Percentiles rank a stretch among this genome's conserved stretches.
Conservation (phyloP, 2,329 filamentous ascomycete species). For the Ophiosphaerella narmari region DNA sequence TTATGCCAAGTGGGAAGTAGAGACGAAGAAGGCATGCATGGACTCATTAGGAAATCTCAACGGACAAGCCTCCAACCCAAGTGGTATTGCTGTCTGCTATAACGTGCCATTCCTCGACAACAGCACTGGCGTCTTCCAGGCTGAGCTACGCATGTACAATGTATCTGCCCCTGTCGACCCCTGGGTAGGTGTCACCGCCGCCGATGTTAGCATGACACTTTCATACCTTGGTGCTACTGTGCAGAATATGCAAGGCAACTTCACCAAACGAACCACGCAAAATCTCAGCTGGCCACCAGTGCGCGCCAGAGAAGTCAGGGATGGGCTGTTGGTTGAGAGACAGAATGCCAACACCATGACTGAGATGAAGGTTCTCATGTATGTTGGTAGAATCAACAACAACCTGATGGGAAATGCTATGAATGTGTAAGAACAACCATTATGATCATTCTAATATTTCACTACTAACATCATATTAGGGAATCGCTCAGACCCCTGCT, state of each 20-base stretch:
- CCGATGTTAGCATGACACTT: constrained; percentile 49
- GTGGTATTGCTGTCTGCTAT: constrained; percentile 80
- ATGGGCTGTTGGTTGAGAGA: constrained; percentile 35
- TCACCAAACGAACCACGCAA: constrained; percentile 41
- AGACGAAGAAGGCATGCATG: constrained; percentile 61
- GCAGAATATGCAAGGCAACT: constrained; percentile 43
- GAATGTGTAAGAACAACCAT: constrained; percentile 59
- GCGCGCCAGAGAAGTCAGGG: constrained; percentile 19
- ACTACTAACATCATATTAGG: constrained; percentile 45
- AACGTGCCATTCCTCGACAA: constrained; percentile 75
- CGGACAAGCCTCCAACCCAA: constrained; percentile 68
- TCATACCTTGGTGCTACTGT: constrained; percentile 50
- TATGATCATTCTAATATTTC: neutral
- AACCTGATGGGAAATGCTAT: constrained; percentile 60
- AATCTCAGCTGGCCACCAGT: constrained; percentile 33
- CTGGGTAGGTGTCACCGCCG: constrained; percentile 50
- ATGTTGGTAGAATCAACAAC: constrained; percentile 70
- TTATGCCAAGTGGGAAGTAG: constrained; percentile 41
- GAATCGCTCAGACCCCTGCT: constrained; percentile 65
- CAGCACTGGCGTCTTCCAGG: constrained; percentile 71
- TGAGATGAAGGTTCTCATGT: constrained; percentile 66
- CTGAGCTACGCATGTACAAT: constrained; percentile 76
- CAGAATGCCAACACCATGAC: constrained; percentile 33
- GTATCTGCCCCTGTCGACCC: constrained; percentile 61
- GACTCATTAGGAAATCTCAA: constrained; percentile 60